Evolutionary conservation across 345 rosid species (phyloP), one percentile per base, ranked within the genome.

Genomic region (Eucalyptus sideroxylon): DNA sequence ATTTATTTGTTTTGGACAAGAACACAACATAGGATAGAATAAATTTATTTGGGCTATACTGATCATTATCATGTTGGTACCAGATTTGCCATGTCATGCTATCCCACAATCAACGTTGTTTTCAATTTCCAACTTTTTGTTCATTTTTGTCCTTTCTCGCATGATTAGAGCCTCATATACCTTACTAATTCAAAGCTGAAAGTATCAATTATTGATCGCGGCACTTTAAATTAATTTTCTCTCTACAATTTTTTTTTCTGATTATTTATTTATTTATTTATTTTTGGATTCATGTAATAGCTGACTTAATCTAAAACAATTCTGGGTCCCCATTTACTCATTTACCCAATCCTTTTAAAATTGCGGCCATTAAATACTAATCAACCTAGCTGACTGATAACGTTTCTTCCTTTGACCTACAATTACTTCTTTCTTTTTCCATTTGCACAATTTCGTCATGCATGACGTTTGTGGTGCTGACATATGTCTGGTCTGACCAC

Each of bases 201-300:
- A 69, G 42, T 31, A 69, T 69, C 6, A 1, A 17, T 9, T 34
- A 17, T 17, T 5, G 42, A 16, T 17, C 24, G 4, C 0, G 7
- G 44, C 12, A 69, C 81, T 8, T 69, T 69, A 31, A 34, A 9
- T 69, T 69, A 69, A 34, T 69, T 69, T 69, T 69, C 81, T 31
- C 81, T 69, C 81, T 9, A 16, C 24, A 31, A 69, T 16, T 17
- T 31, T 16, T 31, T 31, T 69, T 21, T 19, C 80, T 69, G 44
- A 37, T 17, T 8, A 69, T 9, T 14, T 15, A 7, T n/a, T 31
- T 16, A 3, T 31, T 0, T 34, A 34, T 34, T 0, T 8, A n/a
- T 69, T 31, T 69, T 69, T 69, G 40, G 42, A 31, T 31, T 34
- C 12, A 16, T 69, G 24, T 34, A 34, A 17, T 16, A 34, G 10